These are phyloP conservation scores for Isoetes engelmannii DNA, from an alignment of 83 land plant genomes.

Conservation along the genomic window DNA sequence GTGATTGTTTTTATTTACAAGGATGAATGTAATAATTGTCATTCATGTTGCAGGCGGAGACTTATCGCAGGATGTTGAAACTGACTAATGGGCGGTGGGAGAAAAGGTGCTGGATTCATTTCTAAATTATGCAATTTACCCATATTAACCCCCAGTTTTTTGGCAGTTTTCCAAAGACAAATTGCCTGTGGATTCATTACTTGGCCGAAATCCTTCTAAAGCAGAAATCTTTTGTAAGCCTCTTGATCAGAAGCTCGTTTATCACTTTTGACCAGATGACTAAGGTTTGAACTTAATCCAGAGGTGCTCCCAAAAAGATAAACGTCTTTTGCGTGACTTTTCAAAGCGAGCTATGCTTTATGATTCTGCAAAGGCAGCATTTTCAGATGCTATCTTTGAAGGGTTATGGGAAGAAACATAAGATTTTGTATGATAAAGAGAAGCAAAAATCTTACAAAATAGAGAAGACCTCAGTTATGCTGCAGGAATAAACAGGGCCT, in stretches of 20 bases:
- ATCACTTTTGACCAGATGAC: background rate
- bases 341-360: slow-evolving; percentile 59
- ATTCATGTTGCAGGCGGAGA: slow-evolving; percentile 58
- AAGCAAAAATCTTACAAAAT: too few species aligned
- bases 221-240: slow-evolving; percentile 87
- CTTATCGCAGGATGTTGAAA: slow-evolving; percentile 74
- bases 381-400: slow-evolving; percentile 52
- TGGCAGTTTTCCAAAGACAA: slow-evolving; percentile 75
- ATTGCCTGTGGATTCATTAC: slow-evolving; percentile 81
- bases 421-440: too few species aligned
- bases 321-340: slow-evolving; percentile 64
- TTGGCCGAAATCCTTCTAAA: slow-evolving; percentile 63
- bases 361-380: slow-evolving; percentile 60
- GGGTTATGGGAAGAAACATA: background rate
- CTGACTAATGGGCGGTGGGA: slow-evolving; percentile 79
- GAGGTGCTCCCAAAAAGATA: slow-evolving; percentile 55
- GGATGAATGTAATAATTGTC: too few species aligned
- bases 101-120: slow-evolving; percentile 48
- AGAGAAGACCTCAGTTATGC: too few species aligned
- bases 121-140: background rate
- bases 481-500: too few species aligned
- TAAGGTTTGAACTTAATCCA: slow-evolving; percentile 13
- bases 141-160: background rate
- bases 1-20: too few species aligned
- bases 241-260: background rate